Evolutionary conservation across 106 monocot species (phyloP).

Genomic region (Dioscorea alata): DNA sequence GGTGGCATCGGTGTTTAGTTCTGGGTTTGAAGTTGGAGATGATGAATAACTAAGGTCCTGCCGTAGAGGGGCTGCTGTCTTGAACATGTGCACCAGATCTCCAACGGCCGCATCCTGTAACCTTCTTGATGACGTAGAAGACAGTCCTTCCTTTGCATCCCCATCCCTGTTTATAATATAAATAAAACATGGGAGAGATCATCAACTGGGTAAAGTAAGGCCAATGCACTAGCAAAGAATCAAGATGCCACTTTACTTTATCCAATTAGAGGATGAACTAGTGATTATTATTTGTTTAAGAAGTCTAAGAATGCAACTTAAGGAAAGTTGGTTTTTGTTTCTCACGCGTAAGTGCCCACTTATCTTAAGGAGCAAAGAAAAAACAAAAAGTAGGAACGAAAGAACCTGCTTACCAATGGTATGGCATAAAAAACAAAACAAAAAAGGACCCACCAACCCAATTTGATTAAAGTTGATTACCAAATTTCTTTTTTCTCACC

Average conservation of each 20-base stretch:
- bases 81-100: slow-evolving; percentile 72
- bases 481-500: too few species aligned
- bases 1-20: slow-evolving; percentile 27
- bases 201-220: not conserved
- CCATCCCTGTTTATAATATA: slow-evolving; percentile 26
- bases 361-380: too few species aligned
- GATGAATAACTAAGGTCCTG: slow-evolving; percentile 45
- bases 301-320: too few species aligned
- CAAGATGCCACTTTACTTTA: not conserved
- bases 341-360: too few species aligned
- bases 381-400: too few species aligned
- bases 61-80: slow-evolving; percentile 57
- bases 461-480: too few species aligned
- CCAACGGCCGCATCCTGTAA: slow-evolving; percentile 94
- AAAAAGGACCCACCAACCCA: too few species aligned
- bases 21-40: slow-evolving; percentile 43
- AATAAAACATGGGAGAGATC: not conserved
- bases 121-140: slow-evolving; percentile 32
- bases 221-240: not conserved
- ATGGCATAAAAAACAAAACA: too few species aligned
- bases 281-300: too few species aligned
- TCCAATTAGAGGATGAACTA: not conserved
- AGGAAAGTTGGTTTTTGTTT: too few species aligned
- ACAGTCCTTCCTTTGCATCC: slow-evolving; percentile 45
- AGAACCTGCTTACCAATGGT: too few species aligned